These are phyloP conservation scores for Venturia aucupariae DNA, from an alignment of 2,329 filamentous ascomycete genomes.

Conservation along the genomic window DNA sequence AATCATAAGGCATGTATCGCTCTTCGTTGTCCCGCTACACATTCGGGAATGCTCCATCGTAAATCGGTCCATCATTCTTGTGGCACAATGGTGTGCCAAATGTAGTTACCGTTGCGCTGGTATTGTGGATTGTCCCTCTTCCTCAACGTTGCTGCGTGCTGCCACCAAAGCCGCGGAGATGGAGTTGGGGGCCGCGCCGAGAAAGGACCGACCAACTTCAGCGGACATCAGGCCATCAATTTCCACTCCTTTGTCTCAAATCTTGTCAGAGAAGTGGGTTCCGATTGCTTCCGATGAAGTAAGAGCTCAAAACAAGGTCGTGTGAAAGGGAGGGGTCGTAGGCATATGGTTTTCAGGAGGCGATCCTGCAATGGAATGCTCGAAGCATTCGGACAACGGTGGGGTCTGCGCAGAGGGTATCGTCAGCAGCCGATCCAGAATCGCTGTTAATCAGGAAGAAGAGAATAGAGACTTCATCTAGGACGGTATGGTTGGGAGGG, in stretches of 20 bases:
- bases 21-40: neutral
- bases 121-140: neutral
- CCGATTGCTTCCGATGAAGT: neutral
- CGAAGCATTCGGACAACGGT: conserved; percentile 65
- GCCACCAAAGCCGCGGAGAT: neutral
- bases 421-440: conserved; percentile 16
- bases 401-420: conserved; percentile 51
- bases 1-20: neutral
- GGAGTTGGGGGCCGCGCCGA: neutral
- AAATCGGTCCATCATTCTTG: neutral
- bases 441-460: conserved; percentile 16
- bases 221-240: neutral
- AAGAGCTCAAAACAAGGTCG: neutral
- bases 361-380: conserved; percentile 46
- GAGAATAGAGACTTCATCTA: conserved; percentile 26
- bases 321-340: conserved; percentile 49
- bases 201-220: neutral
- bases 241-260: neutral
- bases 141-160: neutral
- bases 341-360: conserved; percentile 53
- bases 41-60: neutral
- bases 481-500: conserved; percentile 25
- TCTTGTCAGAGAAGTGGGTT: neutral
- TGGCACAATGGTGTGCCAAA: neutral
- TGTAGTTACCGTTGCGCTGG: neutral